Conservation (phyloP, 2,329 filamentous ascomycete species). For the Colletotrichum noveboracense region DNA sequence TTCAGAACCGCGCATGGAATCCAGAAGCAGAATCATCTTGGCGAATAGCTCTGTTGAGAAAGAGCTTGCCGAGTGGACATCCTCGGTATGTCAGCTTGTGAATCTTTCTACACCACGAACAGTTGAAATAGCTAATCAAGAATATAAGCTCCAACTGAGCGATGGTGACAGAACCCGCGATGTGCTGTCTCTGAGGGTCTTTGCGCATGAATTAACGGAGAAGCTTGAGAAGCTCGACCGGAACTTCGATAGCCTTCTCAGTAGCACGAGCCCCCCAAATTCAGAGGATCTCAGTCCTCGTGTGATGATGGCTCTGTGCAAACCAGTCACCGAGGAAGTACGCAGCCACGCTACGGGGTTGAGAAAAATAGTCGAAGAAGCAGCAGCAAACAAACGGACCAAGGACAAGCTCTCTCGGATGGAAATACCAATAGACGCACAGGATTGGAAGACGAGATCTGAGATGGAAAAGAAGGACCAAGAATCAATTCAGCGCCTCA, state of each 20-base stretch:
- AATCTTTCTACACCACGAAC: not conserved
- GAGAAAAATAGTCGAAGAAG: not conserved
- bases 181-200: not conserved
- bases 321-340: not conserved
- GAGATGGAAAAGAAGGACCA: not conserved
- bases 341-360: not conserved
- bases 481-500: not conserved
- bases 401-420: not conserved
- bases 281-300: not conserved
- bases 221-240: not conserved
- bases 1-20: not conserved
- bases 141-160: not conserved
- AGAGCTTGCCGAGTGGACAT: not conserved
- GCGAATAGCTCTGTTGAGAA: not conserved
- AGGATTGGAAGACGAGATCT: not conserved
- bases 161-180: not conserved
- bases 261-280: not conserved
- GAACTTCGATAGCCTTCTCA: not conserved
- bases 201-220: not conserved
- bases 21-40: not conserved
- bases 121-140: not conserved
- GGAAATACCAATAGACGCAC: not conserved
- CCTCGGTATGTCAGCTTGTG: not conserved
- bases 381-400: not conserved
- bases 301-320: not conserved